Base-by-base conservation (phyloP, 768 basidiomycete genomes). In the Auriscalpium orientale region DNA sequence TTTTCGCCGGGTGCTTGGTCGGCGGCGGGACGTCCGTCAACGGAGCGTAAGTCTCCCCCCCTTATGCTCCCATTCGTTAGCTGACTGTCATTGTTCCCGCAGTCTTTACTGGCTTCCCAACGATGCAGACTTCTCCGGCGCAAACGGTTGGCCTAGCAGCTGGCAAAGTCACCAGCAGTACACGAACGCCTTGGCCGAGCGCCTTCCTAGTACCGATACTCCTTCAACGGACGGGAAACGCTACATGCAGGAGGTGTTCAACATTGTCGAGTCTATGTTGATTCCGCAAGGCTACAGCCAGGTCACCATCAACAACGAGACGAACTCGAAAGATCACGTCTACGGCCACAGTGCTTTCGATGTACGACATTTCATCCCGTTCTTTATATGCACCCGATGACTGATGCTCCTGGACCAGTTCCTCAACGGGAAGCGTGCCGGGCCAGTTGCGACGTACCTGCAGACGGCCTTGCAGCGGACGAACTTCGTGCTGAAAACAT, bases 11-110 rank as follows among this genome's bases (percentile, higher is more conserved):
- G 33, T 85, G 84, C 65, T 65, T 84, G 37, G 65, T 84, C 18
- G 84, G 84, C 55, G 84, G 84, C n/a, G 84, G 83, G 38, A 80
- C 79, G 5, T 74, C 82, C 3, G 74, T 85, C 62, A 84, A 85
- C 65, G 84, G 81, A 68, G 82, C 78, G 80, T 81, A 61, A 65
- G 79, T 67, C 36, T 22, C n/a, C n/a, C 2, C n/a, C 40, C 1
- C 37, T 15, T 20, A 37, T 22, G 22, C 33, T 46, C 43, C 1
- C 20, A 15, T n/a, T n/a, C 10, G 37, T 18, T 28, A 2, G 2
- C 22, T 28, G 22, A 28, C 22, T 28, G 22, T 5, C 22, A 5
- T 28, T 43, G 40, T 7, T 7, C 2, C 7, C 40, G n/a, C 48
- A 70, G 70, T 7, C 65, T 83, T 2, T 83, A 81, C 65, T 83